Percentiles rank a stretch among this genome's conserved stretches.
Evolutionary conservation across 2,329 filamentous ascomycete genomes (phyloP).

Genomic region (Pyricularia pennisetigena): DNA sequence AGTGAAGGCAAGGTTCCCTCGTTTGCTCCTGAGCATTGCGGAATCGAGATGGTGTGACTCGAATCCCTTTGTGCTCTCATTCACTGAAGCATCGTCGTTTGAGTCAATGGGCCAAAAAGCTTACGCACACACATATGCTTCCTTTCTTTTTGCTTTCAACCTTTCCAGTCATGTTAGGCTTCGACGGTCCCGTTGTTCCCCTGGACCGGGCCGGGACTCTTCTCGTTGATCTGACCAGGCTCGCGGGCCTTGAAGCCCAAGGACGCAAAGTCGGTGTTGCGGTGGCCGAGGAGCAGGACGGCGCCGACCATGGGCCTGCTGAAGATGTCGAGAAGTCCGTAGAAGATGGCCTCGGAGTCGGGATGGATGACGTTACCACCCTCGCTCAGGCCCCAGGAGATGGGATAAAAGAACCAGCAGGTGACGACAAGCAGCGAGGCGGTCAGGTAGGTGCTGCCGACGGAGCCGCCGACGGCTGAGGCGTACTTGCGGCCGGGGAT

Average conservation of each 20-base stretch:
- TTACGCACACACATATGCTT: too few relatives aligned
- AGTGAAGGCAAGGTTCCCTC: neutral
- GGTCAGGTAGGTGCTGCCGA: conserved; percentile 3
- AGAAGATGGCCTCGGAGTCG: conserved; percentile 26
- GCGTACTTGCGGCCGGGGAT: conserved; percentile 3
- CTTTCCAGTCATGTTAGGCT: neutral
- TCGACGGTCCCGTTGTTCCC: neutral
- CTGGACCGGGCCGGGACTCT: neutral
- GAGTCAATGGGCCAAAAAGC: too few relatives aligned
- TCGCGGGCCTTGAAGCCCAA: conserved; percentile 1
- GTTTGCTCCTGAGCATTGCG: neutral
- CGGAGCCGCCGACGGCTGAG: neutral
- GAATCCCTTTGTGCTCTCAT: neutral
- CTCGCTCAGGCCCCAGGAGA: conserved; percentile 42
- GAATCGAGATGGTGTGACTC: neutral
- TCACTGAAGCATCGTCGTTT: neutral
- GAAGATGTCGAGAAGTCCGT: conserved; percentile 42
- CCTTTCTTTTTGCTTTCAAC: neutral
- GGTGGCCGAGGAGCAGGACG: conserved; percentile 31
- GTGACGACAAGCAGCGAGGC: conserved; percentile 12
- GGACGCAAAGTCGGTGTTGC: conserved; percentile 9
- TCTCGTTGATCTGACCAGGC: neutral
- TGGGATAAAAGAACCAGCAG: conserved; percentile 43
- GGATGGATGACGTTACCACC: conserved; percentile 40
- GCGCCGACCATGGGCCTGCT: conserved; percentile 33